A percentile compares a stretch with the other conserved stretches of the same genome.
Conservation (phyloP, 2,329 filamentous ascomycete genomes). For the Fusarium brachygibbosum region DNA sequence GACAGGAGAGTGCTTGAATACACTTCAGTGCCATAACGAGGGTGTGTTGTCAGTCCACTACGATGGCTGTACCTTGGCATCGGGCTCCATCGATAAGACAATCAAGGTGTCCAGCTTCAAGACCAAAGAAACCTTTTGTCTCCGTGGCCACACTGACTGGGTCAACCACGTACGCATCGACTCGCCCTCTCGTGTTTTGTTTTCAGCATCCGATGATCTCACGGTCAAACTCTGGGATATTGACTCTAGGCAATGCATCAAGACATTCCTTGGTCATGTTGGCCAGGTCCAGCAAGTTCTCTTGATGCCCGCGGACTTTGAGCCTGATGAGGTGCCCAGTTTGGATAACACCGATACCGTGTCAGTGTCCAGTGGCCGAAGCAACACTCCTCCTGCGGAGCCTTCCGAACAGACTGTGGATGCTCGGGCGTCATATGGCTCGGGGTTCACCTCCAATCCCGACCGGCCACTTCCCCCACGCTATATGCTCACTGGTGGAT, state of each 20-base stretch:
- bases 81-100: slow-evolving; percentile 88
- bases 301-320: slow-evolving; percentile 86
- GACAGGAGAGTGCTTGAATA: slow-evolving; percentile 87
- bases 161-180: slow-evolving; percentile 97
- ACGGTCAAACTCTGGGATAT: slow-evolving; percentile 94
- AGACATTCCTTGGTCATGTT: slow-evolving; percentile 86
- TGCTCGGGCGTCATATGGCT: slow-evolving; percentile 68
- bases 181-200: slow-evolving; percentile 82
- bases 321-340: slow-evolving; percentile 77
- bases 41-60: slow-evolving; percentile 92
- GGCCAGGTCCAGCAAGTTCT: slow-evolving; percentile 95
- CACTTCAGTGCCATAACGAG: slow-evolving; percentile 80
- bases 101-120: slow-evolving; percentile 95
- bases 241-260: slow-evolving; percentile 83
- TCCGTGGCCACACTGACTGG: slow-evolving; percentile 92
- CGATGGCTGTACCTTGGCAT: slow-evolving; percentile 85
- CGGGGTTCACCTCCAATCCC: slow-evolving; percentile 71
- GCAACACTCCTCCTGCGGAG: slow-evolving; percentile 56
- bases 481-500: slow-evolving; percentile 92
- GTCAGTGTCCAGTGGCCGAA: slow-evolving; percentile 64
- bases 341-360: slow-evolving; percentile 67
- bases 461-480: slow-evolving; percentile 81
- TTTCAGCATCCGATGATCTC: slow-evolving; percentile 94
- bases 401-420: slow-evolving; percentile 55
- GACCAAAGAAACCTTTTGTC: slow-evolving; percentile 81